Percentiles rank a stretch among this genome's conserved stretches.
Evolutionary conservation across 2,329 filamentous ascomycete genomes (phyloP).

Genomic region (Seiridium cupressi): DNA sequence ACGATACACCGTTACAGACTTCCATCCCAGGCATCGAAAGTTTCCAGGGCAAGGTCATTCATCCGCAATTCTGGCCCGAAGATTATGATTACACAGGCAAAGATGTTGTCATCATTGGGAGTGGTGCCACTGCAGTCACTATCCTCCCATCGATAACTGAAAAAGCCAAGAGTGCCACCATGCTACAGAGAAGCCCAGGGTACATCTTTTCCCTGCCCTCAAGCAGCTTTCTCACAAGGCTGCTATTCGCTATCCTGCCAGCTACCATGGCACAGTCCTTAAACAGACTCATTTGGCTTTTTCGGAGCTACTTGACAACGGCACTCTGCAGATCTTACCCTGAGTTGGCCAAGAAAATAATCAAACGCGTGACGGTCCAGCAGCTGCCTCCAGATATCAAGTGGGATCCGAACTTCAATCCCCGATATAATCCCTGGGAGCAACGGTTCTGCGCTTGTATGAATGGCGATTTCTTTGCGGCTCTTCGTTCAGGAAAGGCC

Average conservation of each 20-base stretch:
- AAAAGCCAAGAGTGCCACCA: slow-evolving; percentile 66
- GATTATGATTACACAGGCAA: slow-evolving; percentile 65
- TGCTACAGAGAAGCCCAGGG: slow-evolving; percentile 76
- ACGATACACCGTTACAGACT: slow-evolving; percentile 50
- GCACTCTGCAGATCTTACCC: slow-evolving; percentile 50
- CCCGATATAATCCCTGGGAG: slow-evolving; percentile 60
- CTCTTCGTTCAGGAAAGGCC: slow-evolving; percentile 29
- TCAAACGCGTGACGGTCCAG: slow-evolving; percentile 38
- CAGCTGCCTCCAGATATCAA: slow-evolving; percentile 48
- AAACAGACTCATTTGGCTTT: not conserved
- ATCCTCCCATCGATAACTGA: slow-evolving; percentile 69
- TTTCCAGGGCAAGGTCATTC: slow-evolving; percentile 60
- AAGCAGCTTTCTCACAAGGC: slow-evolving; percentile 7
- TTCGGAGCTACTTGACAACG: slow-evolving; percentile 8
- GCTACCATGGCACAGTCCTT: slow-evolving; percentile 1
- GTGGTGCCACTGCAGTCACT: slow-evolving; percentile 77
- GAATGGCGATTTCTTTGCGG: slow-evolving; percentile 44
- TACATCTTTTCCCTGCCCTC: slow-evolving; percentile 61
- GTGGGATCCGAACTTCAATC: slow-evolving; percentile 53
- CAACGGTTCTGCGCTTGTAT: slow-evolving; percentile 63
- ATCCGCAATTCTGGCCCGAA: slow-evolving; percentile 72
- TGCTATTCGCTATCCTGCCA: slow-evolving; percentile 6
- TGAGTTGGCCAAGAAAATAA: slow-evolving; percentile 35
- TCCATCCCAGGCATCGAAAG: slow-evolving; percentile 57
- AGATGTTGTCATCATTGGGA: slow-evolving; percentile 70